A percentile compares a stretch with the other conserved stretches of the same genome.
Conservation (phyloP, 139 green algal genomes). For the Chlamydomonas incerta region DNA sequence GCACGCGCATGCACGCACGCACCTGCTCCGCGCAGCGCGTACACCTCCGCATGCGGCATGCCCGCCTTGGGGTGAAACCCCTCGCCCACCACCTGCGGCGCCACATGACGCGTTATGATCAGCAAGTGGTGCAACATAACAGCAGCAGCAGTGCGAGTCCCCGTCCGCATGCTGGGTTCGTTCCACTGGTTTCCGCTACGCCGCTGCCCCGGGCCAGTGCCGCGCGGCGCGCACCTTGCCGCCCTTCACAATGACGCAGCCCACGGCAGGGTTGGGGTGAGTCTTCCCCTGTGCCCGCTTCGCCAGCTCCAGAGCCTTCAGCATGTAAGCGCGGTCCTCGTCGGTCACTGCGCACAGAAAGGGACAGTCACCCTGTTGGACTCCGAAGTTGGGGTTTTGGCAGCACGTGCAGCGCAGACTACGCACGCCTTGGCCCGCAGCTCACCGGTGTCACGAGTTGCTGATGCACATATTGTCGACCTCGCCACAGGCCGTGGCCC, state of each 20-base stretch:
- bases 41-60: conserved; percentile 98
- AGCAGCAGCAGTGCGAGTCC: too few relatives aligned
- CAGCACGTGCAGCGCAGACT: too few relatives aligned
- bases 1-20: not conserved
- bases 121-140: not conserved
- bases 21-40: conserved; percentile 90
- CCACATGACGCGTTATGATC: not conserved
- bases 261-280: conserved; percentile 95
- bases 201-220: too few relatives aligned
- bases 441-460: not conserved
- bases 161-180: too few relatives aligned
- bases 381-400: too few relatives aligned
- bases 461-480: not conserved
- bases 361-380: too few relatives aligned
- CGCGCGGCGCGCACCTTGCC: conserved; percentile 58
- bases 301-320: conserved; percentile 86
- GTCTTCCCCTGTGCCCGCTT: conserved; percentile 82
- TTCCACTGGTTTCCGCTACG: too few relatives aligned
- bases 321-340: conserved; percentile 81
- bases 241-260: conserved; percentile 93
- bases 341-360: conserved; percentile 36
- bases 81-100: conserved; percentile 87
- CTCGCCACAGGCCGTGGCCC: not conserved
- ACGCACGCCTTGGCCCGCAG: not conserved
- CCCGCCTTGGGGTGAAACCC: conserved; percentile 96